phyloP scores from a whole-genome alignment of 768 basidiomycete genomes.

The Russula griseocarnosa region DNA sequence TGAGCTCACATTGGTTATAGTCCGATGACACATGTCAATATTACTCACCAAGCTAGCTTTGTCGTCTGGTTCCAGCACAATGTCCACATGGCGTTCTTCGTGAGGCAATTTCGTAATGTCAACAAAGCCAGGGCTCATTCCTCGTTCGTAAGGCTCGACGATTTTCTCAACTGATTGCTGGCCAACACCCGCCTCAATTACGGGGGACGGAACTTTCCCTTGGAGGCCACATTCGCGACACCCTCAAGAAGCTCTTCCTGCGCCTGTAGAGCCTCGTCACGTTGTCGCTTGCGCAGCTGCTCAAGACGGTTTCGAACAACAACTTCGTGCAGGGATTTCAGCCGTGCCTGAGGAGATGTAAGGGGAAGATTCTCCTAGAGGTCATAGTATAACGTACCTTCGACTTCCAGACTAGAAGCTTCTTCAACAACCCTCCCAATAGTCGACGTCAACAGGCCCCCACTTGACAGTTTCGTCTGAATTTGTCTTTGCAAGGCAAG shows the following conservation, averaged over 20 bases:
- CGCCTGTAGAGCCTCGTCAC: constrained; percentile 92
- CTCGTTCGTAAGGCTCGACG: constrained; percentile 74
- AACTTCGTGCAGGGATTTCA: constrained; percentile 90
- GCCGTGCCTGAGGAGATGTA: constrained; percentile 60
- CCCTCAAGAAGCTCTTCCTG: constrained; percentile 87
- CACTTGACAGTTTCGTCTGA: constrained; percentile 81
- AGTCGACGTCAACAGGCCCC: constrained; percentile 97
- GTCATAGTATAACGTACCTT: constrained; percentile 51
- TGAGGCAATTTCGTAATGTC: constrained; percentile 64
- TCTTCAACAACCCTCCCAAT: constrained; percentile 94
- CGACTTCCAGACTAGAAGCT: constrained; percentile 93
- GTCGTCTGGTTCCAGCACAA: constrained; percentile 67
- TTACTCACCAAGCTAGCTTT: constrained; percentile 47
- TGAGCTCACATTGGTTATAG: constrained; percentile 34
- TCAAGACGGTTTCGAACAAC: constrained; percentile 95
- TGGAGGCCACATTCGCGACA: constrained; percentile 58
- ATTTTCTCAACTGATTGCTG: constrained; percentile 47
- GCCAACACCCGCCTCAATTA: constrained; percentile 36
- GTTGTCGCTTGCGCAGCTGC: constrained; percentile 90
- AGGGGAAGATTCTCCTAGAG: constrained; percentile 3
- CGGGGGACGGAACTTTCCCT: constrained; percentile 42
- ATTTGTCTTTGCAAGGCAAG: constrained; percentile 78
- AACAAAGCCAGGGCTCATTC: constrained; percentile 80
- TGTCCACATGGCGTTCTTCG: constrained; percentile 80
- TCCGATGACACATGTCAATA: constrained; percentile 7